Base-by-base conservation (phyloP, 2,329 filamentous ascomycete species). In the Monilinia aucupariae region DNA sequence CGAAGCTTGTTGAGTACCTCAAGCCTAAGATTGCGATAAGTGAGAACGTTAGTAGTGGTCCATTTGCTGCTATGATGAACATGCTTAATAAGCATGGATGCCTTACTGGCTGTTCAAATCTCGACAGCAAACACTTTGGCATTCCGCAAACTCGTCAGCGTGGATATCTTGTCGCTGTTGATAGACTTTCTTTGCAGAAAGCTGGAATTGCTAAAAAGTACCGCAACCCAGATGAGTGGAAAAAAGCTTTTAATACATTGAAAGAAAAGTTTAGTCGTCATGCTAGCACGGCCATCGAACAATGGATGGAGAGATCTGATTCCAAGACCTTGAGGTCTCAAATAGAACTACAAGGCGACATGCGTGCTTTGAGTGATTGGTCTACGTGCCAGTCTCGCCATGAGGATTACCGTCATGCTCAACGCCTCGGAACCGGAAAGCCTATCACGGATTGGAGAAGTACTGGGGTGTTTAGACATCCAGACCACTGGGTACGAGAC, bases 121-220 rank as follows among this genome's bases (percentile, higher is more conserved):
- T 89, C 0, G 88, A 92, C 68, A 88, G 85, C 0, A 91, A 91
- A 71, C 75, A 88, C 3, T 91, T 81, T 68, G 90, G 90, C 64
- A 75, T 92, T 0, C 90, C 90, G 0, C 90, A 93, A 61, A 91
- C 87, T 0, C 78, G 86, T 1, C 74, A 77, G 48, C 78, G 86
- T 41, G 82, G 80, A 1, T 89, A 89, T 69, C 77, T 87, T 66
- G 70, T 88, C 37, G 83, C 81, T 17, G 71, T 87, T n/a, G 77
- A 83, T 32, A 13, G 25, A 55, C 32, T n/a, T 13, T 34, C 20
- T 43, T 53, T 61, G 17, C 20, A 17, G 12, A 12, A 15, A 4
- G 15, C 17, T 25, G 39, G 12, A 10, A 5, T 1, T 4, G 4
- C n/a, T 37, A 13, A 1, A 34, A 10, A 55, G 27, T n/a, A 61